Evolutionary conservation across 495 filamentous ascomycete genomes (phyloP).

Genomic region (Rhypophila decipiens): DNA sequence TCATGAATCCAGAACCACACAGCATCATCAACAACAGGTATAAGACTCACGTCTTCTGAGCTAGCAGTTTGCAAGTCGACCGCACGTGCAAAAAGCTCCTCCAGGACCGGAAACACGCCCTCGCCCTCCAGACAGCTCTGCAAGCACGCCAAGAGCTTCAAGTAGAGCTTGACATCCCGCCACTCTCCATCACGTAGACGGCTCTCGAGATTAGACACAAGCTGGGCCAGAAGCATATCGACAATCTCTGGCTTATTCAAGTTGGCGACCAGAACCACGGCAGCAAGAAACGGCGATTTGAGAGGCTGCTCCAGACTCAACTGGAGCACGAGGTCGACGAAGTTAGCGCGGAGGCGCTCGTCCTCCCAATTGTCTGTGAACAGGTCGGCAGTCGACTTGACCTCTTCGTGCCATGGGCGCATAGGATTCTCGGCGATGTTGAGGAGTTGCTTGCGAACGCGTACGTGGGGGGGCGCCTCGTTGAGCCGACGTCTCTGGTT

Average conservation of each 20-base stretch:
- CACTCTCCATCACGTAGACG: slow-evolving; percentile 66
- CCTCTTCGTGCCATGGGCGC: slow-evolving; percentile 74
- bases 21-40: background rate
- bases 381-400: slow-evolving; percentile 64
- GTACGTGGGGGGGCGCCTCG: slow-evolving; percentile 68
- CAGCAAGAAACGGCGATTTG: slow-evolving; percentile 89
- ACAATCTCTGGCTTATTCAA: slow-evolving; percentile 64
- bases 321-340: slow-evolving; percentile 65
- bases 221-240: slow-evolving; percentile 57
- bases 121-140: slow-evolving; percentile 74
- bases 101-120: slow-evolving; percentile 77
- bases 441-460: slow-evolving; percentile 73
- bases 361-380: slow-evolving; percentile 75
- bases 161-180: slow-evolving; percentile 82
- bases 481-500: slow-evolving; percentile 70
- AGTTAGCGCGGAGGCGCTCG: slow-evolving; percentile 56
- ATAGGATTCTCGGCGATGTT: slow-evolving; percentile 81
- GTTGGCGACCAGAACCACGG: slow-evolving; percentile 70
- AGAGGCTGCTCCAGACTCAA: slow-evolving; percentile 87
- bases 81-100: slow-evolving; percentile 77
- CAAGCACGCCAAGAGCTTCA: slow-evolving; percentile 80
- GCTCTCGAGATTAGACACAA: slow-evolving; percentile 50
- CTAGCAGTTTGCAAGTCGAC: slow-evolving; percentile 86
- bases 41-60: slow-evolving; percentile 73
- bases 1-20: background rate